phyloP scores from a whole-genome alignment of 441 rosid genomes.

The Mallotus japonicus region DNA sequence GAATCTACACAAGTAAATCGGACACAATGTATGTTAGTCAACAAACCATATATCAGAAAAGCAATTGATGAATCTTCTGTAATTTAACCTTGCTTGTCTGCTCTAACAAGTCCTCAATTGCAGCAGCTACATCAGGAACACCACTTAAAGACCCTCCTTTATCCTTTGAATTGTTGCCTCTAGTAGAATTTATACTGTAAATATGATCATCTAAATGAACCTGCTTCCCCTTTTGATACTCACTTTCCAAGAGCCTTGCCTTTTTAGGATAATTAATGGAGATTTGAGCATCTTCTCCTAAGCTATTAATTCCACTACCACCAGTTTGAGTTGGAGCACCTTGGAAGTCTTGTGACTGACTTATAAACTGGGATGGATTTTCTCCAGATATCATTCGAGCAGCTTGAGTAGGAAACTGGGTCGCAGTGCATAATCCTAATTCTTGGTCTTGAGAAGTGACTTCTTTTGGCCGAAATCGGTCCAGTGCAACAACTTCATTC shows the following conservation, averaged over 20 bases:
- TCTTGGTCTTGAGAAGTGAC: conserved; percentile 67
- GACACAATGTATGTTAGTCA: conserved; percentile 26
- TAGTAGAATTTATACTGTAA: conserved; percentile 32
- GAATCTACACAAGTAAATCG: conserved; percentile 53
- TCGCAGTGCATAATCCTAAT: conserved; percentile 60
- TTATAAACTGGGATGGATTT: conserved; percentile 46
- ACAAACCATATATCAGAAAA: conserved; percentile 18
- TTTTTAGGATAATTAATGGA: conserved; percentile 43
- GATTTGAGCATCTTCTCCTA: conserved; percentile 35
- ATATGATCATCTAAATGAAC: conserved; percentile 36
- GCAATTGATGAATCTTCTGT: conserved; percentile 22
- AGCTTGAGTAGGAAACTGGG: conserved; percentile 74
- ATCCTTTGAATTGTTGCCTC: conserved; percentile 34
- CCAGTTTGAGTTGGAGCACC: conserved; percentile 26
- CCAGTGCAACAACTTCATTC: conserved; percentile 66
- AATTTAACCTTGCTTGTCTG: conserved; percentile 80
- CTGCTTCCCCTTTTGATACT: conserved; percentile 31
- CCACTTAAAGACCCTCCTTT: conserved; percentile 48
- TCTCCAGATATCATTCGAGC: conserved; percentile 47
- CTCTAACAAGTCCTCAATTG: conserved; percentile 91
- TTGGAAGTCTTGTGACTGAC: conserved; percentile 48
- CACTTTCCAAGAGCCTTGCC: conserved; percentile 46
- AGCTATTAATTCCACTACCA: conserved; percentile 31
- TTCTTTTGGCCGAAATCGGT: conserved; percentile 72
- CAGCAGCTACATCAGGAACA: conserved; percentile 90